phyloP scores from a whole-genome alignment of 257 asterid genomes.

The Mitragyna speciosa region DNA sequence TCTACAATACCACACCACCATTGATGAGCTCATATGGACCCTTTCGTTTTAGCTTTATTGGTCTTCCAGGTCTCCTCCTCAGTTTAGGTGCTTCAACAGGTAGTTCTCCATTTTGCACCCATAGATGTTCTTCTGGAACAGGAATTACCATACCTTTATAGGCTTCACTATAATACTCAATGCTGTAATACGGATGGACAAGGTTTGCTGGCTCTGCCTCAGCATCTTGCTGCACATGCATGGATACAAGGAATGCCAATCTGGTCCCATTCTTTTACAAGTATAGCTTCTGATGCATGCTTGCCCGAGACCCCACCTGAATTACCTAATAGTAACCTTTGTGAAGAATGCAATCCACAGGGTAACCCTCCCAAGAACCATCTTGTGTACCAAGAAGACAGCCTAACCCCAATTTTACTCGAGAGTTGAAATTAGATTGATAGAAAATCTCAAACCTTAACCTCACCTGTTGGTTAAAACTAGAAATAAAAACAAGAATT shows the following conservation, averaged over 20 bases:
- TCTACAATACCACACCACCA: background rate
- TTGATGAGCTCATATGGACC: background rate
- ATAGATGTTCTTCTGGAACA: background rate
- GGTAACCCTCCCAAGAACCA: too few relatives aligned
- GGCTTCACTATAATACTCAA: background rate
- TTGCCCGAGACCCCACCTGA: too few relatives aligned
- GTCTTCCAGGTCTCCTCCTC: background rate
- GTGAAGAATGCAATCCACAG: too few relatives aligned
- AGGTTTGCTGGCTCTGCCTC: background rate
- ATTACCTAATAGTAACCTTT: too few relatives aligned
- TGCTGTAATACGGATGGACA: background rate
- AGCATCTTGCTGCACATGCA: background rate
- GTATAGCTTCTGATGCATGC: background rate
- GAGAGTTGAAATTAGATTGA: too few relatives aligned
- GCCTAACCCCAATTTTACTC: too few relatives aligned
- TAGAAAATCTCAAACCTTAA: too few relatives aligned
- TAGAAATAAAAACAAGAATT: too few relatives aligned
- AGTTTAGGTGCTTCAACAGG: background rate
- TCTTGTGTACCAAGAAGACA: too few relatives aligned
- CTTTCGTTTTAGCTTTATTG: background rate
- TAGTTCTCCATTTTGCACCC: background rate
- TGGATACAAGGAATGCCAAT: background rate
- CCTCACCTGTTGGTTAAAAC: too few relatives aligned
- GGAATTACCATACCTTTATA: background rate
- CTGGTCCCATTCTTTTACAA: background rate